Evolutionary conservation across 1,284 basidiomycete species (phyloP).

Genomic region (Puccinia horiana): DNA sequence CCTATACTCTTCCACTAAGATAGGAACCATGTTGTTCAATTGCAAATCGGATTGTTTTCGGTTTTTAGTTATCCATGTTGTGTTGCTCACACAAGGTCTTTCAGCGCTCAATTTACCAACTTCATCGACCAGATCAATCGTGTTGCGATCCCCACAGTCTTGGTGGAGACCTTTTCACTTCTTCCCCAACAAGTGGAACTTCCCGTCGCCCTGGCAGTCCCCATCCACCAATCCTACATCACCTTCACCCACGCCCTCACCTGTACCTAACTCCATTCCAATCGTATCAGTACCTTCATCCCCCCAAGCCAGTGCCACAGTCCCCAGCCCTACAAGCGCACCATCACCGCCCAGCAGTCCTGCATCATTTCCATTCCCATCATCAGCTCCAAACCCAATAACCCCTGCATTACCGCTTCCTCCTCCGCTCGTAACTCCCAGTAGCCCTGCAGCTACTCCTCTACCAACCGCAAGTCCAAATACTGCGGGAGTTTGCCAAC

Average conservation of each 20-base stretch:
- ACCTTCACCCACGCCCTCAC: not conserved
- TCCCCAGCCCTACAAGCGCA: not conserved
- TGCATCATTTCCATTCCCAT: not conserved
- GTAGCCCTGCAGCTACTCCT: not conserved
- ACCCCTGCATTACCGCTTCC: no score
- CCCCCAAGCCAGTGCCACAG: not conserved
- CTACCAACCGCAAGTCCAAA: not conserved
- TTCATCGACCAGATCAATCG: not conserved
- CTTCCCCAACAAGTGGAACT: constrained; percentile 11
- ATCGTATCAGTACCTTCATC: not conserved
- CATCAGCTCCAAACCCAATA: not conserved
- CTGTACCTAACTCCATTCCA: not conserved
- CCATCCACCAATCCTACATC: not conserved
- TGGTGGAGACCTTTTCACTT: constrained; percentile 9
- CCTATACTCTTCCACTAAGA: not conserved
- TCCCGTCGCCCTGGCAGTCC: not conserved
- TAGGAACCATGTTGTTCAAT: not conserved
- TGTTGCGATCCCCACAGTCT: not conserved
- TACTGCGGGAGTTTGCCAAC: not conserved
- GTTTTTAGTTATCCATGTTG: not conserved
- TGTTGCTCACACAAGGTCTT: not conserved
- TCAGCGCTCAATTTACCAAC: not conserved
- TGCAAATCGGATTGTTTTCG: not conserved
- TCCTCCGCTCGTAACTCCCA: not conserved
- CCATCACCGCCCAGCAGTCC: not conserved